These are phyloP conservation scores for Lindgomyces ingoldianus DNA, from an alignment of 495 filamentous ascomycete genomes.

Conservation along the genomic window DNA sequence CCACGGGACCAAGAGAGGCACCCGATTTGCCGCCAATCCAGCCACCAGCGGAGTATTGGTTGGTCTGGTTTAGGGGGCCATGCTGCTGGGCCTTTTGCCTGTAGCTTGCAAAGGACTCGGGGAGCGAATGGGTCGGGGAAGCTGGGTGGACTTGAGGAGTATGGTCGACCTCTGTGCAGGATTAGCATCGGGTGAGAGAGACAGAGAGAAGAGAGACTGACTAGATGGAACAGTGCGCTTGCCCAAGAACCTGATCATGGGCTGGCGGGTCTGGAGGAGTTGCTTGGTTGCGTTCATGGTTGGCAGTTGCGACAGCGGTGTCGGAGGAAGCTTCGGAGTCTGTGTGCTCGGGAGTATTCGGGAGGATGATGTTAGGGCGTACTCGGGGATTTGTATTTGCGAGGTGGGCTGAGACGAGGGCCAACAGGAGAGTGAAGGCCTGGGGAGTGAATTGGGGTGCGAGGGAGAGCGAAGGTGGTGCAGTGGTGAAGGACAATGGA, in stretches of 20 bases:
- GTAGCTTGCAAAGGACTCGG: constrained; percentile 85
- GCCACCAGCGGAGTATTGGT: constrained; percentile 46
- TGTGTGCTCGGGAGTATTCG: background rate
- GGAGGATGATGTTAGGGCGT: constrained; percentile 6
- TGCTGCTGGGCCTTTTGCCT: constrained; percentile 90
- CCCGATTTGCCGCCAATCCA: constrained; percentile 68
- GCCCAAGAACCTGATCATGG: constrained; percentile 86
- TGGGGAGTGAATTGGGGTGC: background rate
- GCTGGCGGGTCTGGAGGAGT: constrained; percentile 42
- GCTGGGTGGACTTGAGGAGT: constrained; percentile 65
- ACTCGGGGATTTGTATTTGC: background rate
- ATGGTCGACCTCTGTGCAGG: constrained; percentile 65
- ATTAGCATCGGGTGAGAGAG: constrained; percentile 17
- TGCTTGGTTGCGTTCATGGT: constrained; percentile 44
- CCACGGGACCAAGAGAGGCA: constrained; percentile 67
- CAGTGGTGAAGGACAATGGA: constrained; percentile 5
- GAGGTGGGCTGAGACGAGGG: background rate
- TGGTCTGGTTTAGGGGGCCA: constrained; percentile 72
- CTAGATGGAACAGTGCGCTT: constrained; percentile 74
- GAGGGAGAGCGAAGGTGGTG: background rate
- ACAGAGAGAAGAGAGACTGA: constrained; percentile 40
- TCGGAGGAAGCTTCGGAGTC: constrained; percentile 9
- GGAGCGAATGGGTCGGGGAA: constrained; percentile 61
- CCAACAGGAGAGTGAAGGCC: background rate
- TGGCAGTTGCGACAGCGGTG: constrained; percentile 14